phyloP scores from a whole-genome alignment of 2,329 filamentous ascomycete genomes.

The Microdochium bolleyi region DNA sequence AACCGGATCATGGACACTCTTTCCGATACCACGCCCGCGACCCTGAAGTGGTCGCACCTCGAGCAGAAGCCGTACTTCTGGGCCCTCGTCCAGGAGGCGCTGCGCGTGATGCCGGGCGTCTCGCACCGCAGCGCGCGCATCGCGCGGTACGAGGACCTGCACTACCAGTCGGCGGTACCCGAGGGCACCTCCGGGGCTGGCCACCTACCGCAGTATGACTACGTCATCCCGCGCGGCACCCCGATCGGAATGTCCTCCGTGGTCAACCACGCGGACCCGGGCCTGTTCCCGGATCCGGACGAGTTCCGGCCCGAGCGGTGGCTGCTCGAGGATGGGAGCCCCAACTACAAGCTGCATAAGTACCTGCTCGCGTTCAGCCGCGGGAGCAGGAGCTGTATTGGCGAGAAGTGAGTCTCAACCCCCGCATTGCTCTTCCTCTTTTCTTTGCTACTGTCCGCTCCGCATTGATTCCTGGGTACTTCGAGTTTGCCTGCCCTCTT shows the following conservation, averaged over 20 bases:
- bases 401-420: conserved; percentile 1
- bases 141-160: conserved; percentile 1
- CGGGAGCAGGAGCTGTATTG: conserved; percentile 16
- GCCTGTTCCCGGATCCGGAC: conserved; percentile 14
- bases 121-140: conserved; percentile 1
- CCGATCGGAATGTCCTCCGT: conserved; percentile 23
- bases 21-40: conserved; percentile 20
- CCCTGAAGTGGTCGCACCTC: conserved; percentile 3
- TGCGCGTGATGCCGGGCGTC: conserved; percentile 2
- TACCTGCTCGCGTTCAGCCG: not conserved
- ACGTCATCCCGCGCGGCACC: conserved; percentile 13
- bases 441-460: conserved; percentile 2
- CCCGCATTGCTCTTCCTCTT: conserved; percentile 1
- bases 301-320: conserved; percentile 11
- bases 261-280: conserved; percentile 20
- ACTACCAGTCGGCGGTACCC: no score
- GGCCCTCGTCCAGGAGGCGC: conserved; percentile 3
- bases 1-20: conserved; percentile 25
- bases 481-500: no score
- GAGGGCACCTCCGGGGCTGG: no score
- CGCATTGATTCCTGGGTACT: no score
- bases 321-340: conserved; percentile 8
- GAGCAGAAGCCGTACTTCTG: conserved; percentile 2
- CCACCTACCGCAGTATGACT: no score
- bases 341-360: not conserved